Percentiles rank a stretch among this genome's conserved stretches.
These are phyloP conservation scores for Colletotrichum sp. DNA, from an alignment of 2,329 filamentous ascomycete genomes.

Conservation along the genomic window DNA sequence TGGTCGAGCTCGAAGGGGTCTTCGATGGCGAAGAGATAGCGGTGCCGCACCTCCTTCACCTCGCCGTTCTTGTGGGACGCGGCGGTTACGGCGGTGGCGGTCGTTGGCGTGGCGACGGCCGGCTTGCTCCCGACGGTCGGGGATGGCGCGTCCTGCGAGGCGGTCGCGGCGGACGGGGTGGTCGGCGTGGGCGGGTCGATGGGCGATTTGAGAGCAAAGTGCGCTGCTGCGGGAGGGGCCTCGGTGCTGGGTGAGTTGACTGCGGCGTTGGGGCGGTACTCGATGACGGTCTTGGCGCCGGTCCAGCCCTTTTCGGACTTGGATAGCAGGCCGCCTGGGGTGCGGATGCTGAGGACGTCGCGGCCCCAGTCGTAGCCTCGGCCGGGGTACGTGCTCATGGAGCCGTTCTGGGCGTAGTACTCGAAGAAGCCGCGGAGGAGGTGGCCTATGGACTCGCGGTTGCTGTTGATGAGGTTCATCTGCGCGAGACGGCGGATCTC, in stretches of 20 bases:
- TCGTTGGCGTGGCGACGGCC: background rate
- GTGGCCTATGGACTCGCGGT: slow-evolving; percentile 71
- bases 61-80: slow-evolving; percentile 38
- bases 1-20: slow-evolving; percentile 90
- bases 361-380: slow-evolving; percentile 80
- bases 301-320: slow-evolving; percentile 88
- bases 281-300: slow-evolving; percentile 71
- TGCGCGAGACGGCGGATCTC: slow-evolving; percentile 68
- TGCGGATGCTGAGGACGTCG: slow-evolving; percentile 80
- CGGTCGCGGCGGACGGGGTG: background rate
- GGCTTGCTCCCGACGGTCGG: slow-evolving; percentile 8
- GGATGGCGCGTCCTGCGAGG: background rate
- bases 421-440: slow-evolving; percentile 86
- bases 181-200: background rate
- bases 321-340: slow-evolving; percentile 69
- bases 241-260: slow-evolving; percentile 1
- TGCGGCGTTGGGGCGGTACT: slow-evolving; percentile 15
- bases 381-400: slow-evolving; percentile 52
- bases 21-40: slow-evolving; percentile 88
- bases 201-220: background rate
- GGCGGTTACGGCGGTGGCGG: background rate
- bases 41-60: slow-evolving; percentile 74
- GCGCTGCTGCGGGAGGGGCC: background rate
- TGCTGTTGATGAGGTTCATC: slow-evolving; percentile 66
- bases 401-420: slow-evolving; percentile 73